phyloP scores from a whole-genome alignment of 208 protist genomes.

The Leishmania tropica region DNA sequence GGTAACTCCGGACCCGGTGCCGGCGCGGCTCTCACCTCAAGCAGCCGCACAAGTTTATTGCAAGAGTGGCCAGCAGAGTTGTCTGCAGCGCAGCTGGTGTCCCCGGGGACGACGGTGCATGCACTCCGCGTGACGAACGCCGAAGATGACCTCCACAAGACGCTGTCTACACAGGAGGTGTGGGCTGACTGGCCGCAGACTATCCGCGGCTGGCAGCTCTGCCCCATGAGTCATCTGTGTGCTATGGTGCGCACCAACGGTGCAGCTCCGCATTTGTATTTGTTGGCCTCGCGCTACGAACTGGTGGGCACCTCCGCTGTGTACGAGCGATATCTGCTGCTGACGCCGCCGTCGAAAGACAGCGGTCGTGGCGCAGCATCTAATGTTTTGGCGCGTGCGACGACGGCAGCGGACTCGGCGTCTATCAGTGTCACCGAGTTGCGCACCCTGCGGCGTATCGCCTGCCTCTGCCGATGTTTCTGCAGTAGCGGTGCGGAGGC shows the following conservation, averaged over 20 bases:
- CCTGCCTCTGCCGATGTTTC: slow-evolving; percentile 34
- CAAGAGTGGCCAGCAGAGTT: slow-evolving; percentile 20
- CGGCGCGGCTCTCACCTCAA: neutral
- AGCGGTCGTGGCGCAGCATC: neutral
- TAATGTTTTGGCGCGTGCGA: neutral
- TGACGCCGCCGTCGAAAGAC: neutral
- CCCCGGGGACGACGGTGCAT: slow-evolving; percentile 10
- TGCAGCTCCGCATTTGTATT: slow-evolving; percentile 6
- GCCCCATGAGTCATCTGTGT: slow-evolving; percentile 39
- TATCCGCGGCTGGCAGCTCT: slow-evolving; percentile 44
- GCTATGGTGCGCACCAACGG: slow-evolving; percentile 13
- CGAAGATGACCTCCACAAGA: slow-evolving; percentile 21
- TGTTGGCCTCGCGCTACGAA: slow-evolving; percentile 45
- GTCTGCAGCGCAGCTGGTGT: slow-evolving; percentile 1
- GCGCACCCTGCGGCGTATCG: slow-evolving; percentile 23
- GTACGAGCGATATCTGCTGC: slow-evolving; percentile 48
- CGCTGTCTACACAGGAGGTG: slow-evolving; percentile 14
- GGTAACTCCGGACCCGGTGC: neutral
- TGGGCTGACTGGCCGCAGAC: slow-evolving; percentile 39
- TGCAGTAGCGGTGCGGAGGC: slow-evolving; percentile 13
- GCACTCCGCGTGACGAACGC: slow-evolving; percentile 19
- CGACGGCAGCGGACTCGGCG: neutral
- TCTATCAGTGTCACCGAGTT: slow-evolving; percentile 22
- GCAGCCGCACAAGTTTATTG: neutral
- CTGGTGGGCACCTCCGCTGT: slow-evolving; percentile 47